Evolutionary conservation across 1,284 basidiomycete species (phyloP).

Genomic region (Pyrrhoderma noxium): DNA sequence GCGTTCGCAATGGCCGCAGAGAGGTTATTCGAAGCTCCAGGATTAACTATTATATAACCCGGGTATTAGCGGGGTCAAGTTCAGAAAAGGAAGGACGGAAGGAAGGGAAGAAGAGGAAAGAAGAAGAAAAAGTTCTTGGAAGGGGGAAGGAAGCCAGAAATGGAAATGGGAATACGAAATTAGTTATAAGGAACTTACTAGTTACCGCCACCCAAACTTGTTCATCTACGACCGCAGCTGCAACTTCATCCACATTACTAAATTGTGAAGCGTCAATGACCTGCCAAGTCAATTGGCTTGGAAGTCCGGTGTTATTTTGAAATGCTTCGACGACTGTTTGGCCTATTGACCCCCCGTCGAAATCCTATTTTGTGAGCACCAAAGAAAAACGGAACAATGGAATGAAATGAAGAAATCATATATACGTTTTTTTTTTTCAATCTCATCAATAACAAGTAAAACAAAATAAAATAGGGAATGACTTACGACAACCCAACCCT

Average conservation of each 20-base stretch:
- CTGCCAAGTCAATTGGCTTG: slow-evolving; percentile 33
- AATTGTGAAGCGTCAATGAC: slow-evolving; percentile 34
- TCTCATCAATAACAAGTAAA: slow-evolving; percentile 29
- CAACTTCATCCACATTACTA: slow-evolving; percentile 28
- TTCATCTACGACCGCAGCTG: slow-evolving; percentile 27
- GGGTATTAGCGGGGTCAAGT: slow-evolving; percentile 7
- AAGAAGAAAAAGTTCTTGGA: too few species aligned
- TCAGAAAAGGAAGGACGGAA: background rate
- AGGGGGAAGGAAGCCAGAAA: slow-evolving; percentile 26
- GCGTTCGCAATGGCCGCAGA: slow-evolving; percentile 26
- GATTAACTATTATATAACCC: slow-evolving; percentile 39
- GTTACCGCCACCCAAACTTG: slow-evolving; percentile 31
- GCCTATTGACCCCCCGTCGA: slow-evolving; percentile 35
- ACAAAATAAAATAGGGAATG: too few species aligned
- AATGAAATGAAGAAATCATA: slow-evolving; percentile 25
- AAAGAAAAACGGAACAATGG: background rate
- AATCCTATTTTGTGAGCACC: too few species aligned
- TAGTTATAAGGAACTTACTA: slow-evolving; percentile 23
- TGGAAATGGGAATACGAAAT: slow-evolving; percentile 27
- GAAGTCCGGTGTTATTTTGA: slow-evolving; percentile 22
- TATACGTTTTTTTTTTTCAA: too few species aligned
- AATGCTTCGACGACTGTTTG: slow-evolving; percentile 21
- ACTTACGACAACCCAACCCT: slow-evolving; percentile 17
- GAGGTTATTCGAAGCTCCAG: slow-evolving; percentile 30
- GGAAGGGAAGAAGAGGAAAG: background rate